Base-by-base conservation (phyloP, 1,139 yeast genomes). In the Magnusiomyces fungicola region DNA sequence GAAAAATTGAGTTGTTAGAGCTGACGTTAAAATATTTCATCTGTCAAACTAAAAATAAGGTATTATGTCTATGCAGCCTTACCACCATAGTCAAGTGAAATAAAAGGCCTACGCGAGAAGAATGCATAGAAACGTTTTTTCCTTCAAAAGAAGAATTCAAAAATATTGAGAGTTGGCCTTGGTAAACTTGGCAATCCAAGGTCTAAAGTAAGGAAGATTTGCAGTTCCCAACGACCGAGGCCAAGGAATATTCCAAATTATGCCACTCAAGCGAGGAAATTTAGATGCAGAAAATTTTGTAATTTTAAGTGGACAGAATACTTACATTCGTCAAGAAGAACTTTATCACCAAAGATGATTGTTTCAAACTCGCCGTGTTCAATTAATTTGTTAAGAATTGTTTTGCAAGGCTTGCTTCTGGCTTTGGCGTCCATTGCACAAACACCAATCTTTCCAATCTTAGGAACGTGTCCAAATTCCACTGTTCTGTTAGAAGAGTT, bases 391-490 rank as follows among this genome's bases (percentile, higher is more conserved):
- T 87, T 90, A 59, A 94, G 73, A 55, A 94, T 94, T 55, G 85
- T 87, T 54, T 97, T 75, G 64, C 97, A 92, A 1, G 99, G 98
- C 68, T 94, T 94, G 37, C 95, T 85, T 64, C 95, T 76, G 1
- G 90, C 98, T 66, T 94, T 94, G 50, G 92, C 83, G 67, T 94
- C 98, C 97, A 94, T 90, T 7, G 99, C 99, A 71, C 98, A 94
- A 1, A 94, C 96, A 44, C 99, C 99, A 59, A 94, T 88, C 59
- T 88, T 89, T 34, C 98, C 98, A 56, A 89, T 79, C 57, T 78
- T 82, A 2, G 92, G 90, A 46, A 81, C 27, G 10, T 22, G 25
- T 12, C 18, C 45, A 47, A 39, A 43, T 12, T 24, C 43, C 34
- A 23, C n/a, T 19, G 37, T 24, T 39, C 21, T 46, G 9, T 34